Percentiles rank a stretch among this genome's conserved stretches.
Evolutionary conservation across 148 eudicot genomes (phyloP).

Genomic region (Rhododendron vialii): DNA sequence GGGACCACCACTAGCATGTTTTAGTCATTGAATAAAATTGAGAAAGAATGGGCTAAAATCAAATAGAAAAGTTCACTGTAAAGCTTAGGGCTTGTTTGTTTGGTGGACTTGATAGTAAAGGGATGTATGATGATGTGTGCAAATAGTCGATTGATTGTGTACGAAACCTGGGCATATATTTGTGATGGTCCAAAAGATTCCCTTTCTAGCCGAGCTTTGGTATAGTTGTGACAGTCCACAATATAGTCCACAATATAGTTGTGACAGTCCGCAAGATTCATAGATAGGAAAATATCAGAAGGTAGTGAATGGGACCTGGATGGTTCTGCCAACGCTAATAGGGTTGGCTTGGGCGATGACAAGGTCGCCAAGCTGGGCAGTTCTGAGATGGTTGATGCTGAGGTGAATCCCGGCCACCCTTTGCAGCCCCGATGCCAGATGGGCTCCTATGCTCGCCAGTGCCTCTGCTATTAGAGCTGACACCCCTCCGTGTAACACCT

Average conservation of each 20-base stretch:
- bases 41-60: not conserved
- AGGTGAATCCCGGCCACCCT: conserved; percentile 80
- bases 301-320: conserved; percentile 40
- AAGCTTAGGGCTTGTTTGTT: not conserved
- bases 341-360: conserved; percentile 67
- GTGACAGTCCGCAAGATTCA: not conserved
- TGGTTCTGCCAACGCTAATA: conserved; percentile 48
- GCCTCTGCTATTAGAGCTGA: conserved; percentile 71
- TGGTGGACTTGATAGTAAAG: not conserved
- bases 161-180: not conserved
- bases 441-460: conserved; percentile 77
- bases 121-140: not conserved
- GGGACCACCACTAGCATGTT: not conserved
- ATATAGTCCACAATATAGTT: not conserved
- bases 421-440: conserved; percentile 53
- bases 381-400: conserved; percentile 57
- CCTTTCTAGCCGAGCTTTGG: not conserved
- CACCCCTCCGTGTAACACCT: conserved; percentile 78
- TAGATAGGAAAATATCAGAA: not conserved
- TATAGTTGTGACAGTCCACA: not conserved
- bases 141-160: not conserved
- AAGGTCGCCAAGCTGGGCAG: conserved; percentile 63
- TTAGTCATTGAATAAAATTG: not conserved
- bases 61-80: not conserved
- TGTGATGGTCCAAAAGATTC: not conserved